phyloP scores from a whole-genome alignment of 2,329 filamentous ascomycete genomes.

The Colletotrichum sp. region DNA sequence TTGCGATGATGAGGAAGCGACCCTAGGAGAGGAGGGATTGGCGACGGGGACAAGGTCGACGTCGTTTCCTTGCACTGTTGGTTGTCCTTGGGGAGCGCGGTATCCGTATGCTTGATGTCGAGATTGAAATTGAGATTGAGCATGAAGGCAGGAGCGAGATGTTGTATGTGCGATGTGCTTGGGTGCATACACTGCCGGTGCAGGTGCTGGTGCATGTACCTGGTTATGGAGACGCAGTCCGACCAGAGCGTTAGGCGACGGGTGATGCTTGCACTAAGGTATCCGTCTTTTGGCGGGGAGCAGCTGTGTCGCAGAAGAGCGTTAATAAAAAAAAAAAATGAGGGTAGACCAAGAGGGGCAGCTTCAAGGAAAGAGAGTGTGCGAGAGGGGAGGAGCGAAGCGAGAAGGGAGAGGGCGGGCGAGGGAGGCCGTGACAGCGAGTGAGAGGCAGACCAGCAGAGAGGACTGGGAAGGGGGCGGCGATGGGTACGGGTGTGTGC shows the following conservation, averaged over 20 bases:
- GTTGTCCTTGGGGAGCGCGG: neutral
- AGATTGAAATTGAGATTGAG: neutral
- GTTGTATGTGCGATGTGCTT: neutral
- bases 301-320: constrained; percentile 14
- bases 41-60: neutral
- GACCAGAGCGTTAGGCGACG: neutral
- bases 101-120: neutral
- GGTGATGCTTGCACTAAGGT: neutral
- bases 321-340: neutral
- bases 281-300: neutral
- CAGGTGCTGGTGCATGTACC: neutral
- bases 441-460: neutral
- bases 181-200: neutral
- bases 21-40: constrained; percentile 13
- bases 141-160: neutral
- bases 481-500: neutral
- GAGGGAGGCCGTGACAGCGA: neutral
- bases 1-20: constrained; percentile 20
- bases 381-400: neutral
- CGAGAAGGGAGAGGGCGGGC: neutral
- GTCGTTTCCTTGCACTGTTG: neutral
- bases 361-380: constrained; percentile 3
- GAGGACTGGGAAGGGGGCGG: neutral
- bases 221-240: neutral
- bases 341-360: constrained; percentile 13